phyloP scores from a whole-genome alignment of 768 basidiomycete genomes.

The Termitomyces sp. region DNA sequence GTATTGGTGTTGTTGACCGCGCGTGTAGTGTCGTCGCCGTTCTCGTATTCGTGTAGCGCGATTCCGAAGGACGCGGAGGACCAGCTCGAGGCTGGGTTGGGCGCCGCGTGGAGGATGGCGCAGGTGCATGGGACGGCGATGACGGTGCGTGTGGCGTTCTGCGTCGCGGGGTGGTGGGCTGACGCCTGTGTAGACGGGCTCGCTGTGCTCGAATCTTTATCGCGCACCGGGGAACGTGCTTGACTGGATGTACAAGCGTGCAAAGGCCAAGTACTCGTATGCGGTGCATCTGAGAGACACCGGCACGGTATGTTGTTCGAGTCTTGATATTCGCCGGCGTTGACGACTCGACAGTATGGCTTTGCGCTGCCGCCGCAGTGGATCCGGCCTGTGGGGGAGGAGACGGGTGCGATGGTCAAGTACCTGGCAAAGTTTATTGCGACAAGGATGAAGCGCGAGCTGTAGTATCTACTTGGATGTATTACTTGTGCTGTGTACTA shows the following conservation, averaged over 20 bases:
- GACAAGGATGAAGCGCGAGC: conserved; percentile 28
- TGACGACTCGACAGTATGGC: conserved; percentile 51
- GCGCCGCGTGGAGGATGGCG: conserved; percentile 48
- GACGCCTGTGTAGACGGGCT: conserved; percentile 32
- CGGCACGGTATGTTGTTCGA: conserved; percentile 47
- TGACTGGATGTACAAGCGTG: conserved; percentile 58
- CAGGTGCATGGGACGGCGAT: conserved; percentile 46
- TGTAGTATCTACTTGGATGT: neutral
- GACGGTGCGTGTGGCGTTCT: conserved; percentile 25
- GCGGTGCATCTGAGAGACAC: conserved; percentile 64
- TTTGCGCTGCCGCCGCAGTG: conserved; percentile 66
- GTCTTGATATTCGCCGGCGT: neutral
- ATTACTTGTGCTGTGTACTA: too few species aligned
- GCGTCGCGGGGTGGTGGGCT: neutral
- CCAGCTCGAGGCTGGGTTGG: conserved; percentile 59
- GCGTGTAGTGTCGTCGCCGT: conserved; percentile 67
- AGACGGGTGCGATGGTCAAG: conserved; percentile 58
- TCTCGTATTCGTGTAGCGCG: conserved; percentile 61
- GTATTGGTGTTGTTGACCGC: too few species aligned
- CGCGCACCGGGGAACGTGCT: conserved; percentile 58
- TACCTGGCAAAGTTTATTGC: conserved; percentile 68
- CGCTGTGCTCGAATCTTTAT: conserved; percentile 41
- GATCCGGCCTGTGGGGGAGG: conserved; percentile 79
- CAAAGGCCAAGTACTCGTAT: conserved; percentile 57
- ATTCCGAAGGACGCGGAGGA: conserved; percentile 64